Evolutionary conservation across 2,329 filamentous ascomycete species (phyloP).

Genomic region (Alternaria metachromatica): DNA sequence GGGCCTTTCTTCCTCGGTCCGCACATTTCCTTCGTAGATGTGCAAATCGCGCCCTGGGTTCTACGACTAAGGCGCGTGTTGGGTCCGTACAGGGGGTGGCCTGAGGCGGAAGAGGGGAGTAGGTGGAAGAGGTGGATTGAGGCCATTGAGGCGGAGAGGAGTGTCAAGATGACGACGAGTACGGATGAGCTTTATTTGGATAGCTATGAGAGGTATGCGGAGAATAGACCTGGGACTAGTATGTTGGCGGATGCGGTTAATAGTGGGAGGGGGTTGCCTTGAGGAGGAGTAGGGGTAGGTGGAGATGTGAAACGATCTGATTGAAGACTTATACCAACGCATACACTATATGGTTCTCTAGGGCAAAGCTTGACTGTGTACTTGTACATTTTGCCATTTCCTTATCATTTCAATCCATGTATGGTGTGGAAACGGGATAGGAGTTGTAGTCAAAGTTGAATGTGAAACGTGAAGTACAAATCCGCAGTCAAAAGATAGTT

Average conservation of each 20-base stretch:
- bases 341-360: too few species aligned
- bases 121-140: slow-evolving; percentile 74
- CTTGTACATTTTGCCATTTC: too few species aligned
- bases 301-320: too few species aligned
- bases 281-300: neutral
- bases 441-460: too few species aligned
- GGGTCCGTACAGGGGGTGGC: slow-evolving; percentile 70
- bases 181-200: slow-evolving; percentile 70
- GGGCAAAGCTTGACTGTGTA: too few species aligned
- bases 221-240: slow-evolving; percentile 66
- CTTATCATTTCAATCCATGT: too few species aligned
- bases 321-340: too few species aligned
- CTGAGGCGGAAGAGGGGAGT: slow-evolving; percentile 66
- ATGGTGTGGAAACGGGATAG: too few species aligned
- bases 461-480: too few species aligned
- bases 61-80: slow-evolving; percentile 71
- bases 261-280: slow-evolving; percentile 61
- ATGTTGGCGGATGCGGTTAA: slow-evolving; percentile 67
- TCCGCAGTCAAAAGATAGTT: neutral
- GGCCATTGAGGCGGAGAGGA: slow-evolving; percentile 69
- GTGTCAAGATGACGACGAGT: slow-evolving; percentile 72
- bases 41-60: slow-evolving; percentile 78
- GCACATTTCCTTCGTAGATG: slow-evolving; percentile 70
- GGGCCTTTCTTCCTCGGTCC: slow-evolving; percentile 74
- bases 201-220: slow-evolving; percentile 69